Evolutionary conservation across 2,329 filamentous ascomycete genomes (phyloP).

Genomic region (Botrytis byssoidea): DNA sequence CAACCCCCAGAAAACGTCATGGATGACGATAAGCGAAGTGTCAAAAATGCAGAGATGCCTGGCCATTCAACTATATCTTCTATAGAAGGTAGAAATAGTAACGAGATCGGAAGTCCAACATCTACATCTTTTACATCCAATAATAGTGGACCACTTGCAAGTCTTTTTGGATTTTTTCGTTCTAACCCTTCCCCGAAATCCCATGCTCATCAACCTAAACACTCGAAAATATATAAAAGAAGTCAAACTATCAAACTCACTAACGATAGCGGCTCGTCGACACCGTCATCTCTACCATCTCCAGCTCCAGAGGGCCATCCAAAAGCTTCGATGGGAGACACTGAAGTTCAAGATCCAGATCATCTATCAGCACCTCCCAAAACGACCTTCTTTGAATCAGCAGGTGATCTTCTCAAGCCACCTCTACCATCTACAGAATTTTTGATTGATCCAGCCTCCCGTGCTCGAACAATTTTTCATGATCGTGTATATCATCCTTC

Average conservation of each 20-base stretch:
- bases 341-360: conserved; percentile 46
- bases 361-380: conserved; percentile 71
- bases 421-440: conserved; percentile 80
- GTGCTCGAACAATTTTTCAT: conserved; percentile 91
- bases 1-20: conserved; percentile 66
- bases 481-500: conserved; percentile 91
- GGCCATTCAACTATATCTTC: conserved; percentile 28
- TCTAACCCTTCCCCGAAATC: conserved; percentile 52
- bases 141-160: conserved; percentile 51
- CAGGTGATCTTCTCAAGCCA: conserved; percentile 87
- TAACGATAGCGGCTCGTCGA: conserved; percentile 37
- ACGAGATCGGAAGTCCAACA: conserved; percentile 22
- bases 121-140: conserved; percentile 37
- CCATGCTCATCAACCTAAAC: conserved; percentile 54
- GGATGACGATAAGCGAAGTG: conserved; percentile 60
- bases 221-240: conserved; percentile 69
- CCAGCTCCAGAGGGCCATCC: conserved; percentile 35
- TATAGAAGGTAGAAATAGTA: conserved; percentile 15
- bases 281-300: conserved; percentile 17
- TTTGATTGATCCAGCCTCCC: conserved; percentile 76
- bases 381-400: conserved; percentile 93
- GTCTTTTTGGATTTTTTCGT: conserved; percentile 71
- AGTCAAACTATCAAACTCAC: conserved; percentile 68
- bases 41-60: conserved; percentile 45
- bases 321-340: conserved; percentile 35